Evolutionary conservation across 345 rosid genomes (phyloP), one percentile per base, ranked within the genome.

Genomic region (Orychophragmus violaceus): DNA sequence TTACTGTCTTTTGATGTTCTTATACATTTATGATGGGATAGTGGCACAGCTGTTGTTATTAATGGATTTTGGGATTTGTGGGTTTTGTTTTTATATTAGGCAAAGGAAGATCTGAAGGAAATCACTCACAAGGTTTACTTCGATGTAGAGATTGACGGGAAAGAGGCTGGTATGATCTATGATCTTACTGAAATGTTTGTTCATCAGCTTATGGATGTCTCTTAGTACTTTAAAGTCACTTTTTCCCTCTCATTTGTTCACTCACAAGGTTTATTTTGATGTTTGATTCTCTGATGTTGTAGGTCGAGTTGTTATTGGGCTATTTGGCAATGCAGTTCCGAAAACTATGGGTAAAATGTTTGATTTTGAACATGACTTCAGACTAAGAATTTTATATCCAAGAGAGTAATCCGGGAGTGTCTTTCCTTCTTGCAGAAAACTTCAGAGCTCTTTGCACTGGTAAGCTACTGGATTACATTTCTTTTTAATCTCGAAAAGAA

Each of bases 361-460:
- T 16, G 41, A 5, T 50, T 28, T 5, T 29, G 37, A 50, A 28
- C 6, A 29, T 23, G 21, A 17, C 8, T 51, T 4, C 3, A 16
- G 44, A 23, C 29, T 14, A n/a, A n/a, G n/a, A n/a, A 29, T 51
- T 33, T 2, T 39, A 5, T 8, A 22, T 69, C 27, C 45, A 48
- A 59, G 55, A 14, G 35, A 58, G 41, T 60, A 60, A 60, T 42
- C 12, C 10, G n/a, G n/a, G 46, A 39, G 23, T 33, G 17, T 35
- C 68, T 14, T 62, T 8, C 33, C 25, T 32, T 19, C 36, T 70
- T 83, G 82, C 97, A 95, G 99, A 95, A 70, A 95, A 95, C 68
- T 95, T 95, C 91, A 82, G 99, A 59, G 97, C 99, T 39, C 66
- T 95, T 8, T 95, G 99, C 81, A 95, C 97, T 9, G 97, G 99